These are phyloP conservation scores for Suhomyces wounanorum DNA, from an alignment of 1,139 yeast genomes.

Conservation along the genomic window DNA sequence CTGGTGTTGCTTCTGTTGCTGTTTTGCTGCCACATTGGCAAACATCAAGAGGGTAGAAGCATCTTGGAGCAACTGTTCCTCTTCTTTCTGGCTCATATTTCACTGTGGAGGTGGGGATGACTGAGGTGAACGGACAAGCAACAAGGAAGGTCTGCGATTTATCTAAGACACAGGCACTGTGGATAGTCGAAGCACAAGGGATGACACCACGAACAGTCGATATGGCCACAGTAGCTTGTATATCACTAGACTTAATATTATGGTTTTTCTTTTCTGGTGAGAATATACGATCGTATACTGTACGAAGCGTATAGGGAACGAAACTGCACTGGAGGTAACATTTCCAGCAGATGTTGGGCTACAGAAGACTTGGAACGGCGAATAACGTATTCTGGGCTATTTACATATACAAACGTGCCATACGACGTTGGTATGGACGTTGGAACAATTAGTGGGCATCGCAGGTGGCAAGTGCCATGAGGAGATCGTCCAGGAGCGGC, in stretches of 20 bases:
- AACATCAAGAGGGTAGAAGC: conserved; percentile 69
- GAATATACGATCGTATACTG: conserved; percentile 17
- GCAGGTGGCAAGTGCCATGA: not conserved
- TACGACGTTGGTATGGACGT: not conserved
- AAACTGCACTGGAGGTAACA: not conserved
- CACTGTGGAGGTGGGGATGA: not conserved
- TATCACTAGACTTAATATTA: not conserved
- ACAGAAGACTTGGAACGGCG: not conserved
- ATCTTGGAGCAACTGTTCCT: conserved; percentile 53
- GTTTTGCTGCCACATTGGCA: conserved; percentile 57
- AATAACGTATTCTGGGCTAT: conserved; percentile 1
- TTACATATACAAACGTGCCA: not conserved
- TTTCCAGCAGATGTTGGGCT: not conserved
- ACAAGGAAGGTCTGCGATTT: not conserved
- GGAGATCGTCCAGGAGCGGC: not conserved
- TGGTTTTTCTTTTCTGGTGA: conserved; percentile 1
- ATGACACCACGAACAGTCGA: not conserved
- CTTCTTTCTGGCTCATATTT: conserved; percentile 24
- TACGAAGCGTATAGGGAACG: not conserved
- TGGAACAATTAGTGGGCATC: not conserved
- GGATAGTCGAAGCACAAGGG: not conserved
- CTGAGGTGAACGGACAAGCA: not conserved
- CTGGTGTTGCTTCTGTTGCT: conserved; percentile 30
- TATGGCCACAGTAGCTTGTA: conserved; percentile 1
- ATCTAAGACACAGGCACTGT: not conserved